phyloP scores from a whole-genome alignment of 495 filamentous ascomycete species.

The Margaritispora aquatica region DNA sequence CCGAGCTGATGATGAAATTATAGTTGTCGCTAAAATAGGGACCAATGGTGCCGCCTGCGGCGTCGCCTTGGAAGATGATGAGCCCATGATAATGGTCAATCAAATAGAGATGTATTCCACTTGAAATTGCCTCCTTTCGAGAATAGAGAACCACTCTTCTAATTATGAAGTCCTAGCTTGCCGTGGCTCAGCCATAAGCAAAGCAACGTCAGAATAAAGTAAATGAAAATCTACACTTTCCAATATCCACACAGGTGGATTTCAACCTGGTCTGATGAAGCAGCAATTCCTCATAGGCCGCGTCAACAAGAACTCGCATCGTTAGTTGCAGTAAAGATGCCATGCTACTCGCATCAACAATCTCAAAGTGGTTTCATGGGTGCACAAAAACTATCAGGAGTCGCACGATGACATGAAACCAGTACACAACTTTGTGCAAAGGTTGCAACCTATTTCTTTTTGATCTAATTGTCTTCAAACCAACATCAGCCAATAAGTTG shows the following conservation, averaged over 20 bases:
- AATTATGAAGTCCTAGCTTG: neutral
- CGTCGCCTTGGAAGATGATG: neutral
- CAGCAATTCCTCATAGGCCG: neutral
- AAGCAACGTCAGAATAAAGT: neutral
- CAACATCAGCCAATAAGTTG: too few relatives aligned
- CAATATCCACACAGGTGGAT: neutral
- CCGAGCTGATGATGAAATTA: neutral
- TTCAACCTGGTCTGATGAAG: neutral
- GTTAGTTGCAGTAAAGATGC: neutral
- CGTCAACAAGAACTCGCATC: neutral
- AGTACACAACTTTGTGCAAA: slow-evolving; percentile 1
- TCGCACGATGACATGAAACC: neutral
- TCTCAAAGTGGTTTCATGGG: neutral
- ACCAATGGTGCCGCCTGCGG: neutral
- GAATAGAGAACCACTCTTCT: neutral
- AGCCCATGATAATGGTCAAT: neutral
- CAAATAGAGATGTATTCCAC: neutral
- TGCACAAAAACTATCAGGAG: neutral
- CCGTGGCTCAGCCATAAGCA: neutral
- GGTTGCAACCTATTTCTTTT: neutral
- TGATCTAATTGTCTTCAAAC: neutral
- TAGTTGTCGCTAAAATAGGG: neutral
- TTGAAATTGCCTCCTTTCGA: neutral
- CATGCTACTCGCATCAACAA: neutral
- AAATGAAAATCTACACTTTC: neutral